These are phyloP conservation scores for Diversispora eburnea DNA, from an alignment of 192 early-diverging fungal genomes.

Conservation along the genomic window DNA sequence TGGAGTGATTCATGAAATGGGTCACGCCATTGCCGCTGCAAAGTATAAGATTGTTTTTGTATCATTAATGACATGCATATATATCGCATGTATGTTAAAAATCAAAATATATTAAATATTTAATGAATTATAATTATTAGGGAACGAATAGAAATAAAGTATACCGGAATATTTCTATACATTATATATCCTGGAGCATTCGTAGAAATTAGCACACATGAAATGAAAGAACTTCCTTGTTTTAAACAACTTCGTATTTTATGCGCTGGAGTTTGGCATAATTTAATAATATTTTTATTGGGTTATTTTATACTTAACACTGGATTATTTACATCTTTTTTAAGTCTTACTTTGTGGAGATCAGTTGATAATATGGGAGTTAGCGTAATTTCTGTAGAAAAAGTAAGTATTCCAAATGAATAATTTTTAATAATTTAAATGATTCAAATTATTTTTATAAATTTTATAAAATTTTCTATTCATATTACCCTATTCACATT, in stretches of 20 bases:
- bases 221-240: constrained; percentile 42
- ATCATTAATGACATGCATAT: background rate
- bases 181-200: constrained; percentile 77
- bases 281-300: constrained; percentile 49
- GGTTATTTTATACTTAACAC: constrained; percentile 40
- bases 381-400: constrained; percentile 55
- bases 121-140: constrained; percentile 9
- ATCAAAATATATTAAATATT: constrained; percentile 23
- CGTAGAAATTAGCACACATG: constrained; percentile 55
- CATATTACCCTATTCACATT: background rate
- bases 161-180: constrained; percentile 62
- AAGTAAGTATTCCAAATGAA: constrained; percentile 29
- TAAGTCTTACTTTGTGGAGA: constrained; percentile 49
- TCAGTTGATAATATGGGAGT: constrained; percentile 48
- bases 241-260: constrained; percentile 54
- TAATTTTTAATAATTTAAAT: background rate
- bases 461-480: background rate
- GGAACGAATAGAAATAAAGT: constrained; percentile 55
- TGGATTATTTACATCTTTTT: constrained; percentile 43
- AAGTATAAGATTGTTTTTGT: constrained; percentile 40
- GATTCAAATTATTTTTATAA: background rate
- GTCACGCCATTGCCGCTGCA: constrained; percentile 70
- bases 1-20: constrained; percentile 68
- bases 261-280: constrained; percentile 79
- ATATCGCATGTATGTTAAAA: background rate